Evolutionary conservation across 768 basidiomycete genomes (phyloP).

Genomic region (Lactifluus volemus): DNA sequence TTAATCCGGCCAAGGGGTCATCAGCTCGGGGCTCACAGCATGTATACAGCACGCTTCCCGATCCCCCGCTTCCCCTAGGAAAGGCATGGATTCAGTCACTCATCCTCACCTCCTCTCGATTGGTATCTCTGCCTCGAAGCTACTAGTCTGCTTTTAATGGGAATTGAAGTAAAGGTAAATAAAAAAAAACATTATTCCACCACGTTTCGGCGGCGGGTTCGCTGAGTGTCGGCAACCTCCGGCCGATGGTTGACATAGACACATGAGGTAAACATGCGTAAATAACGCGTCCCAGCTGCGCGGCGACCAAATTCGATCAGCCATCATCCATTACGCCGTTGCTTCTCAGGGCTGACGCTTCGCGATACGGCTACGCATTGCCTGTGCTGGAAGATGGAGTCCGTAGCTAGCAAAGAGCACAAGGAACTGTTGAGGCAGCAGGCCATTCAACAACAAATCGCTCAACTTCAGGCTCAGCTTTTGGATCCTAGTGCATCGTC

Average conservation of each 20-base stretch:
- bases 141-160: neutral
- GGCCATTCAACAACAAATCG: constrained; percentile 48
- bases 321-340: neutral
- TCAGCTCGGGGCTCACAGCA: neutral
- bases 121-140: neutral
- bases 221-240: constrained; percentile 15
- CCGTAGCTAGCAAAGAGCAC: constrained; percentile 35
- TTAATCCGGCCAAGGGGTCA: constrained; percentile 3
- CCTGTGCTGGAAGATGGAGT: constrained; percentile 38
- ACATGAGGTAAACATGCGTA: constrained; percentile 20
- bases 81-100: too few relatives aligned
- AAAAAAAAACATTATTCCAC: neutral
- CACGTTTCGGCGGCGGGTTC: constrained; percentile 6
- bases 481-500: constrained; percentile 26
- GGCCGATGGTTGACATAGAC: neutral
- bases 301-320: neutral
- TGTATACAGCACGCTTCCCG: neutral
- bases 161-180: neutral
- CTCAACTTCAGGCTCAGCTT: constrained; percentile 47
- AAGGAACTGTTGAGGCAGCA: constrained; percentile 36
- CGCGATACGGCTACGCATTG: neutral
- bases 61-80: neutral
- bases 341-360: neutral
- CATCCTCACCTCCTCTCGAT: neutral
- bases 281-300: constrained; percentile 21